phyloP scores from a whole-genome alignment of 139 green algal genomes.

The Limnomonas spitsbergensis region DNA sequence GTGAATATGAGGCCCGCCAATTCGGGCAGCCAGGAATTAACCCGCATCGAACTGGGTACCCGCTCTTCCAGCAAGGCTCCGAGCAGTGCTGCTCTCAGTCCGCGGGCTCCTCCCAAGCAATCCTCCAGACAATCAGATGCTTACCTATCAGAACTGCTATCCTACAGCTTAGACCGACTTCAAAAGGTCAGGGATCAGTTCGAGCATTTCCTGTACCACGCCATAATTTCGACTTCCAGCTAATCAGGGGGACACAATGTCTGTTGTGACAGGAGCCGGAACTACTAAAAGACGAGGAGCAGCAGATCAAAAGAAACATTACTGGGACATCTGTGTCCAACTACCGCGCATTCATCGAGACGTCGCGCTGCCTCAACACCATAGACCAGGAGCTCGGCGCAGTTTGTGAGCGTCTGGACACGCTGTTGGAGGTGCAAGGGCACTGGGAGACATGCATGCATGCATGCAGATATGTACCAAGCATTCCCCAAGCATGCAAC shows the following conservation, averaged over 20 bases:
- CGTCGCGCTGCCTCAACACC: conserved; percentile 37
- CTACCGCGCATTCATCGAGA: conserved; percentile 51
- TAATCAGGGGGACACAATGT: neutral
- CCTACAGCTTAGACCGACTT: conserved; percentile 18
- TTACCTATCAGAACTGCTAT: conserved; percentile 11
- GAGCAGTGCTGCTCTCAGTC: no score
- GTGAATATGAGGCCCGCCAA: no score
- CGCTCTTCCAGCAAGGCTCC: no score
- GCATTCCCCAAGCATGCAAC: neutral
- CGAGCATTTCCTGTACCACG: neutral
- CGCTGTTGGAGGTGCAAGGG: conserved; percentile 36
- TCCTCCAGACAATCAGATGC: neutral
- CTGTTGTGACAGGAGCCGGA: conserved; percentile 47
- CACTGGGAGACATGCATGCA: neutral
- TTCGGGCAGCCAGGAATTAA: no score
- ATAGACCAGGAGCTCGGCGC: conserved; percentile 42
- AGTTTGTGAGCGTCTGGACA: conserved; percentile 39
- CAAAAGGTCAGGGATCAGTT: neutral
- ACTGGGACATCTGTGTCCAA: conserved; percentile 47
- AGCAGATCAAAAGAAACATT: conserved; percentile 64
- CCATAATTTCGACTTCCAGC: neutral
- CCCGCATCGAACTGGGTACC: no score
- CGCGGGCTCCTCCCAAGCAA: no score
- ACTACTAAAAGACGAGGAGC: conserved; percentile 77
- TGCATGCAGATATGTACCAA: neutral